Evolutionary conservation across 1,139 yeast genomes (phyloP).

Genomic region (Yarrowia galli): DNA sequence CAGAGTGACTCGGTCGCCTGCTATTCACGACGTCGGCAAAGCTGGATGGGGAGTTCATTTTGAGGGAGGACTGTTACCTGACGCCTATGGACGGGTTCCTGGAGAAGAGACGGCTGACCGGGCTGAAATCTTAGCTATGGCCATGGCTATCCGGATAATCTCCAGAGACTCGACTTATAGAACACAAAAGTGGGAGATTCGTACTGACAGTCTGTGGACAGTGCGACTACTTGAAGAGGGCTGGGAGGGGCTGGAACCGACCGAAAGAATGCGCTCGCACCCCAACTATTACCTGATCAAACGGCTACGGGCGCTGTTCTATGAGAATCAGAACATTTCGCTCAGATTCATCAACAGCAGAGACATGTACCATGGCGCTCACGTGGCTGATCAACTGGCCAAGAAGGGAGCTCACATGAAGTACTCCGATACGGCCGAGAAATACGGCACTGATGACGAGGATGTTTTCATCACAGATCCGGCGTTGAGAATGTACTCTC

Average conservation of each 20-base stretch:
- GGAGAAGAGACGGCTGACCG: neutral
- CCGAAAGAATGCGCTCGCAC: neutral
- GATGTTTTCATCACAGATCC: neutral
- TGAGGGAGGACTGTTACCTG: neutral
- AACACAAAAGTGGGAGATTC: neutral
- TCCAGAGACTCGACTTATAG: neutral
- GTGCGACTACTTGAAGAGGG: neutral
- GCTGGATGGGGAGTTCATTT: slow-evolving; percentile 25
- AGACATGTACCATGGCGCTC: neutral
- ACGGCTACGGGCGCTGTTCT: slow-evolving; percentile 2
- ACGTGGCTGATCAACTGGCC: neutral
- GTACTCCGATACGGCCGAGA: neutral
- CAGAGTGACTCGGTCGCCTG: neutral
- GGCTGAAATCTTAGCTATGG: slow-evolving; percentile 6
- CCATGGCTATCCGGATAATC: slow-evolving; percentile 3
- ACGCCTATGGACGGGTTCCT: slow-evolving; percentile 18
- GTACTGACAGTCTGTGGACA: neutral
- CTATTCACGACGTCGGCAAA: neutral
- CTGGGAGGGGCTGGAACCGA: slow-evolving; percentile 7
- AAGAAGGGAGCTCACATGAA: neutral
- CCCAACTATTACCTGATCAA: neutral
- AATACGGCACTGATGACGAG: slow-evolving; percentile 8
- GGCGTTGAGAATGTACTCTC: neutral
- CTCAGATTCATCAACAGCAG: neutral
- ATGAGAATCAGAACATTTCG: slow-evolving; percentile 8